Conservation (phyloP, 805 yeast genomes). For the Spathaspora hagerdaliae region DNA sequence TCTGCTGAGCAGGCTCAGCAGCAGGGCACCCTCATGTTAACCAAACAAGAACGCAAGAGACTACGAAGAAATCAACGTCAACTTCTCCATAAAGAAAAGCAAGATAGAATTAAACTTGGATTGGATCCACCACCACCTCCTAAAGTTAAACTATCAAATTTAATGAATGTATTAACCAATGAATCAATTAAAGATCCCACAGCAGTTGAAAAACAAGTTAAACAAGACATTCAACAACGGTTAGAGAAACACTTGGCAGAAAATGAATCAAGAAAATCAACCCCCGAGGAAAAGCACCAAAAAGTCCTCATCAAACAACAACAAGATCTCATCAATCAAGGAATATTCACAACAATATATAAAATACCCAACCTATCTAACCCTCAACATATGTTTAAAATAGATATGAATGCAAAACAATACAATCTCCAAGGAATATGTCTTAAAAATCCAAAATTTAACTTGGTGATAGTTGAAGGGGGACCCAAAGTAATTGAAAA, state of each 20-base stretch:
- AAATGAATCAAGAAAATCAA: constrained; percentile 61
- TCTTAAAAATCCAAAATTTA: constrained; percentile 41
- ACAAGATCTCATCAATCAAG: constrained; percentile 46
- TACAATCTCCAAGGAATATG: constrained; percentile 62
- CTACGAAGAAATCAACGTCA: constrained; percentile 68
- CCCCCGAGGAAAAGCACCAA: constrained; percentile 51
- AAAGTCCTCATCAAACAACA: constrained; percentile 42
- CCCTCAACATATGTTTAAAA: constrained; percentile 67
- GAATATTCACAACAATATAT: constrained; percentile 57
- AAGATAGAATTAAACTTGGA: constrained; percentile 76
- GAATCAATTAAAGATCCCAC: constrained; percentile 90
- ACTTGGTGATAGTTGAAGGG: constrained; percentile 73
- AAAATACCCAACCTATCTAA: constrained; percentile 50
- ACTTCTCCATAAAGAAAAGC: constrained; percentile 60
- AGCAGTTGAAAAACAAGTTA: constrained; percentile 68
- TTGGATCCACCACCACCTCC: constrained; percentile 86
- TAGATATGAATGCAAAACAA: constrained; percentile 80
- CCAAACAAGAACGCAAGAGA: constrained; percentile 73
- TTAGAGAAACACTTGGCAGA: constrained; percentile 50
- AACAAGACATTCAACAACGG: constrained; percentile 64
- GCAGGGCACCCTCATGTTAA: constrained; percentile 54
- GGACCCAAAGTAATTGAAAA: constrained; percentile 56
- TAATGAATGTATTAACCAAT: constrained; percentile 81
- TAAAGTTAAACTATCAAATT: constrained; percentile 76
- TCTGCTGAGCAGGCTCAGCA: constrained; percentile 23